Percentiles rank a stretch among this genome's conserved stretches.
Evolutionary conservation across 176 grass and related monocot species (phyloP).

Genomic region (Oryza brachyantha): DNA sequence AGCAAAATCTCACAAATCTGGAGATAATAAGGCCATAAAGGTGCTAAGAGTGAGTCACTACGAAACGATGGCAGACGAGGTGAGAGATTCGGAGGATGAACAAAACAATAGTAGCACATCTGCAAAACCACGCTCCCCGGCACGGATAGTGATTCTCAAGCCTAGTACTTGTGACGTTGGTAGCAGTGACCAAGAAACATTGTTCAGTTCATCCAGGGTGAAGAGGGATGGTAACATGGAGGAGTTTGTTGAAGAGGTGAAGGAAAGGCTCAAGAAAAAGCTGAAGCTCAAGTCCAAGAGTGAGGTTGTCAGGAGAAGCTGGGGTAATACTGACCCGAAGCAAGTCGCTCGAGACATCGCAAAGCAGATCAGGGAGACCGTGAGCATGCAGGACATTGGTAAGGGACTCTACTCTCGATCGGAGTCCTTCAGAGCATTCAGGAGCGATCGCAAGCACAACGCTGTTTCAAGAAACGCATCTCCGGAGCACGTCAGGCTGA

Average conservation of each 20-base stretch:
- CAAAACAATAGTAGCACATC: background rate
- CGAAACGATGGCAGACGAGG: background rate
- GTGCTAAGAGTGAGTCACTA: background rate
- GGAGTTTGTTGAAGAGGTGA: constrained; percentile 69
- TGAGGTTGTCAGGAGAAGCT: background rate
- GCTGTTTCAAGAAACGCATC: constrained; percentile 12
- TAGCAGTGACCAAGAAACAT: background rate
- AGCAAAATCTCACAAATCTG: background rate
- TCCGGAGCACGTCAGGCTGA: constrained; percentile 39
- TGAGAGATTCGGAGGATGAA: background rate
- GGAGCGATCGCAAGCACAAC: constrained; percentile 23
- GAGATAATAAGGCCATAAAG: background rate
- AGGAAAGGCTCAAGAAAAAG: constrained; percentile 43
- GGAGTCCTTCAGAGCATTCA: constrained; percentile 46
- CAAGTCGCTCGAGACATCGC: constrained; percentile 48
- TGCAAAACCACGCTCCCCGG: background rate
- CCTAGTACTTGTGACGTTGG: constrained; percentile 26
- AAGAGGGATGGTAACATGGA: constrained; percentile 48
- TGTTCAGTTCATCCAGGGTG: constrained; percentile 32
- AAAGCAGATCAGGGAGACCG: constrained; percentile 53
- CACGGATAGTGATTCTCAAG: constrained; percentile 71
- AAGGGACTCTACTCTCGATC: constrained; percentile 42
- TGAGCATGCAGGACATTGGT: constrained; percentile 36
- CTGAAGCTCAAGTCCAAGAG: constrained; percentile 26
- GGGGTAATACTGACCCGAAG: constrained; percentile 30